phyloP scores from a whole-genome alignment of 169 alveolate species.

The Cryptosporidium muris region DNA sequence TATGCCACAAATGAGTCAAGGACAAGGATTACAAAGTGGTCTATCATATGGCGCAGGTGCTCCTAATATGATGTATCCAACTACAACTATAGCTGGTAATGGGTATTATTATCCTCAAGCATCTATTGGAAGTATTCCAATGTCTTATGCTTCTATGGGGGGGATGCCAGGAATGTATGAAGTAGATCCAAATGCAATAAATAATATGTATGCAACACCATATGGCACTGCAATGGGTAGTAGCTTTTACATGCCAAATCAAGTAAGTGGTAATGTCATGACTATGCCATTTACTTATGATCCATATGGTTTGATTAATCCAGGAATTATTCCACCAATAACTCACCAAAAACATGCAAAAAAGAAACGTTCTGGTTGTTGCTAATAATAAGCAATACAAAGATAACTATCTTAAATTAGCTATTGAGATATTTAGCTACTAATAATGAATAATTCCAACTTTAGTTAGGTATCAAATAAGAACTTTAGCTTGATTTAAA shows the following conservation, averaged over 20 bases:
- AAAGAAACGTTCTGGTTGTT: constrained; percentile 68
- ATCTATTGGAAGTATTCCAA: background rate
- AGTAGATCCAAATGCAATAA: constrained; percentile 44
- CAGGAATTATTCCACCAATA: constrained; percentile 70
- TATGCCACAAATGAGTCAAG: no score
- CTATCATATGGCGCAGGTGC: constrained; percentile 35
- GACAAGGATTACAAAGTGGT: background rate
- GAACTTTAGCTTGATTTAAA: no score
- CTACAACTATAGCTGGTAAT: constrained; percentile 52
- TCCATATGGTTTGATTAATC: constrained; percentile 70
- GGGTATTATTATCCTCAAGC: constrained; percentile 70
- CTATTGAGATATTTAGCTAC: background rate
- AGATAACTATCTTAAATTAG: background rate
- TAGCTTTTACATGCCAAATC: constrained; percentile 61
- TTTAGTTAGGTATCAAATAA: no score
- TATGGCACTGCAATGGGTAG: constrained; percentile 71
- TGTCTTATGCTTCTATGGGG: constrained; percentile 19
- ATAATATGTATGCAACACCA: constrained; percentile 57
- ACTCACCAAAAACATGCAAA: constrained; percentile 37
- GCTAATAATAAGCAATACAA: background rate
- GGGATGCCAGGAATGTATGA: constrained; percentile 71
- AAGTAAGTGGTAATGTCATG: constrained; percentile 51
- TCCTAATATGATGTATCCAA: constrained; percentile 56
- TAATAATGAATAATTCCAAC: background rate
- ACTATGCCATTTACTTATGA: constrained; percentile 70